These are phyloP conservation scores for Aspergillus calidoustus DNA, from an alignment of 2,329 filamentous ascomycete species.

Conservation along the genomic window DNA sequence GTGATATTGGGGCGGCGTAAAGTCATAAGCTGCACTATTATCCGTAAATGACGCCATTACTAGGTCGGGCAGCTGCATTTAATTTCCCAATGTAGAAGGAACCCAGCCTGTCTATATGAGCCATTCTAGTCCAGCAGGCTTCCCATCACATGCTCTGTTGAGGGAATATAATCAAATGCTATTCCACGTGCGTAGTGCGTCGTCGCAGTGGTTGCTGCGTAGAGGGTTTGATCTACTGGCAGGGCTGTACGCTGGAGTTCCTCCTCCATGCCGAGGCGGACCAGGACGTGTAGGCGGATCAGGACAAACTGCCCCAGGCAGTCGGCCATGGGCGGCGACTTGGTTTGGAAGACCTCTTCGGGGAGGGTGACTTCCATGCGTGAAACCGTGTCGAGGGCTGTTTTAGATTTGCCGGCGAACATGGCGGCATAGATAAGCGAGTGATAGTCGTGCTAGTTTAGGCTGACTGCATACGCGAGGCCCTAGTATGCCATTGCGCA, in stretches of 20 bases:
- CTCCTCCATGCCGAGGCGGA: constrained; percentile 74
- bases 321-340: constrained; percentile 76
- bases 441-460: constrained; percentile 78
- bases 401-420: constrained; percentile 69
- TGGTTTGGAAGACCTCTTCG: constrained; percentile 64
- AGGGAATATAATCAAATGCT: no score
- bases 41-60: no score
- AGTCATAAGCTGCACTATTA: no score
- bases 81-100: no score
- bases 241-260: constrained; percentile 65
- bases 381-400: constrained; percentile 64
- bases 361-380: constrained; percentile 64
- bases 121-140: no score
- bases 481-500: constrained; percentile 50
- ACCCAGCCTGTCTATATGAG: no score
- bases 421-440: constrained; percentile 78
- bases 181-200: constrained; percentile 69
- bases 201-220: constrained; percentile 70
- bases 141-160: no score
- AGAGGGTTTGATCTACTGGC: constrained; percentile 63
- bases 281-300: constrained; percentile 68
- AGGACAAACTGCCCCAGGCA: constrained; percentile 74
- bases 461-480: constrained; percentile 68
- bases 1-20: no score
- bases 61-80: no score